Evolutionary conservation across 164 flowering plant species (phyloP).

Genomic region (Umbilicus rupestris): DNA sequence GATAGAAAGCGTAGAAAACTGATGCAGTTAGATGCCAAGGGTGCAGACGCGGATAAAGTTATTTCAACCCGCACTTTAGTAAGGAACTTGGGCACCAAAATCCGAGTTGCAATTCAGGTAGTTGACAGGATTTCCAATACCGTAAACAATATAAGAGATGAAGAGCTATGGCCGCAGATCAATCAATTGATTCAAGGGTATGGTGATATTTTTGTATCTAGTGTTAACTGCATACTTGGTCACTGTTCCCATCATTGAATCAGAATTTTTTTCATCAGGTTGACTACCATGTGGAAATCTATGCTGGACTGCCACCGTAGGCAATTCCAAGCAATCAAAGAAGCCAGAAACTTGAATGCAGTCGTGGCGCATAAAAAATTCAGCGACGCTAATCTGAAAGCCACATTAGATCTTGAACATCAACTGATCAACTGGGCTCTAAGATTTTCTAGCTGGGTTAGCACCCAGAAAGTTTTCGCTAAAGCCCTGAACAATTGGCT

Average conservation of each 20-base stretch:
- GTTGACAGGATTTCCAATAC: conserved; percentile 78
- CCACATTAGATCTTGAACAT: conserved; percentile 38
- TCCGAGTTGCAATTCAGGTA: conserved; percentile 77
- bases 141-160: conserved; percentile 79
- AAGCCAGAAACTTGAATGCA: conserved; percentile 41
- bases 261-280: conserved; percentile 23
- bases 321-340: conserved; percentile 45
- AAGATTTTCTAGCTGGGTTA: conserved; percentile 46
- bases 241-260: neutral
- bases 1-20: conserved; percentile 59
- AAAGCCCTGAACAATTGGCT: conserved; percentile 56
- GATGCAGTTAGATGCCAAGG: conserved; percentile 60
- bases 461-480: conserved; percentile 47
- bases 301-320: conserved; percentile 64
- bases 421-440: conserved; percentile 48
- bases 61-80: conserved; percentile 49
- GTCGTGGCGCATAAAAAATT: conserved; percentile 34
- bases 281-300: conserved; percentile 55
- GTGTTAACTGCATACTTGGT: neutral
- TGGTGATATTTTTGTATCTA: conserved; percentile 11
- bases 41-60: conserved; percentile 74
- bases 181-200: conserved; percentile 82
- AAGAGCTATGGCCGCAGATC: conserved; percentile 88
- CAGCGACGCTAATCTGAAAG: conserved; percentile 38
- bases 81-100: conserved; percentile 68